Percentiles rank a stretch among this genome's conserved stretches.
Evolutionary conservation across 2,329 filamentous ascomycete species (phyloP).

Genomic region (Clarireedia paspali): DNA sequence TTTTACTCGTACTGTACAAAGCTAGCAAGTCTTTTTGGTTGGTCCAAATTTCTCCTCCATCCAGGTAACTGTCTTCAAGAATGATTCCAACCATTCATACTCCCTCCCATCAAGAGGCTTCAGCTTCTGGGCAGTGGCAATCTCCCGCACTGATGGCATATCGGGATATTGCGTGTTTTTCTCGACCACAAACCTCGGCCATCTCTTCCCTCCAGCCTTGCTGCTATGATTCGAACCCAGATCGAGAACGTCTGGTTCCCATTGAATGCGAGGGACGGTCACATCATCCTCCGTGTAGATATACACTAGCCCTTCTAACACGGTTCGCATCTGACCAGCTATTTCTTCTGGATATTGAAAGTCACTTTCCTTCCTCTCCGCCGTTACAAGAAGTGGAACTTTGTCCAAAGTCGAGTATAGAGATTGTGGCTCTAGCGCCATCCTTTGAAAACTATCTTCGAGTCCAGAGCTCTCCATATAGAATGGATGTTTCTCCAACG

Average conservation of each 20-base stretch:
- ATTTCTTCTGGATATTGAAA: not conserved
- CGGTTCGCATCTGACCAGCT: not conserved
- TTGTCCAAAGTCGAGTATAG: not conserved
- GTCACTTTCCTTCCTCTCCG: too few relatives aligned
- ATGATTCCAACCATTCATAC: slow-evolving; percentile 15
- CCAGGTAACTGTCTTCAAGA: slow-evolving; percentile 14
- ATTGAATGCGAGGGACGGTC: not conserved
- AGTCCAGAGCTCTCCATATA: not conserved
- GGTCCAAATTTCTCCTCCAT: slow-evolving; percentile 12
- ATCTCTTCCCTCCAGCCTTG: not conserved
- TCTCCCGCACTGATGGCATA: too few relatives aligned
- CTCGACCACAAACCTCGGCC: not conserved
- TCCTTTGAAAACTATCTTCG: not conserved
- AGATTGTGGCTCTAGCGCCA: not conserved
- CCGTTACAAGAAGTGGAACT: too few relatives aligned
- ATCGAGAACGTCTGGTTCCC: not conserved
- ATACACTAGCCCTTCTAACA: not conserved
- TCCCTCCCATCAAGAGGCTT: slow-evolving; percentile 12
- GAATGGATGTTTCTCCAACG: not conserved
- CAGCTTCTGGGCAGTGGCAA: not conserved
- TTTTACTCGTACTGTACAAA: not conserved
- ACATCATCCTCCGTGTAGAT: not conserved
- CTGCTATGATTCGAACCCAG: too few relatives aligned
- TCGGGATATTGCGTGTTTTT: not conserved
- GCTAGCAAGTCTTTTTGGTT: not conserved